Evolutionary conservation across 176 grass and related monocot genomes (phyloP).

Genomic region (Aegilops umbellulata): DNA sequence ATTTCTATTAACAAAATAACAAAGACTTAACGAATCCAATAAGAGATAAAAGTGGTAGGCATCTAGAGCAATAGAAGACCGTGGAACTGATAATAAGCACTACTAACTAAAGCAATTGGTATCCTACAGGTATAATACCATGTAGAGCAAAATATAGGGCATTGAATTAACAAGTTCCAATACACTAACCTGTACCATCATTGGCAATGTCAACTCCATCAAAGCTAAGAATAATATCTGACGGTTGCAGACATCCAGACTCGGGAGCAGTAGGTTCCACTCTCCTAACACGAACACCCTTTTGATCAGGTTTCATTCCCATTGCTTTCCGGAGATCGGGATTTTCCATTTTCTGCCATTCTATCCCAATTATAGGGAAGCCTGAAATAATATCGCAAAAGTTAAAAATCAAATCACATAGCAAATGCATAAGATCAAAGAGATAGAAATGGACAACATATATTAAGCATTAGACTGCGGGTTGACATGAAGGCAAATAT

Average conservation of each 20-base stretch:
- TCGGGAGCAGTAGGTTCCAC: constrained; percentile 92
- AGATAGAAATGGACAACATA: background rate
- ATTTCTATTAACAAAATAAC: background rate
- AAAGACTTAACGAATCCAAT: background rate
- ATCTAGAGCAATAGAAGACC: constrained; percentile 5
- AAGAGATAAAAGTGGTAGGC: background rate
- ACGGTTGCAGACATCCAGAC: constrained; percentile 67
- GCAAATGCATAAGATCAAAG: constrained; percentile 4
- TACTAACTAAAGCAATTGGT: too few species aligned
- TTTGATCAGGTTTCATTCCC: constrained; percentile 88
- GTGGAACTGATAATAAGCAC: background rate
- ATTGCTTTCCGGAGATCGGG: constrained; percentile 95
- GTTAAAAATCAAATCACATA: background rate
- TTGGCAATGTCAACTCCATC: constrained; percentile 95
- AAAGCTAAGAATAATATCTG: constrained; percentile 96
- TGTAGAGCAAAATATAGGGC: background rate
- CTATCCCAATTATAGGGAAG: constrained; percentile 89
- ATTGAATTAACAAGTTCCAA: background rate
- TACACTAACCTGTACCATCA: constrained; percentile 69
- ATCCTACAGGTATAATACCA: background rate
- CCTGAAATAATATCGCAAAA: constrained; percentile 43
- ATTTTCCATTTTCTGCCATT: constrained; percentile 99
- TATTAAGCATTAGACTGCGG: background rate
- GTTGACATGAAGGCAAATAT: background rate
- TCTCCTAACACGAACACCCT: constrained; percentile 91